A percentile compares a stretch with the other conserved stretches of the same genome.
These are phyloP conservation scores for Clonostachys chloroleuca DNA, from an alignment of 2,329 filamentous ascomycete species.

Conservation along the genomic window DNA sequence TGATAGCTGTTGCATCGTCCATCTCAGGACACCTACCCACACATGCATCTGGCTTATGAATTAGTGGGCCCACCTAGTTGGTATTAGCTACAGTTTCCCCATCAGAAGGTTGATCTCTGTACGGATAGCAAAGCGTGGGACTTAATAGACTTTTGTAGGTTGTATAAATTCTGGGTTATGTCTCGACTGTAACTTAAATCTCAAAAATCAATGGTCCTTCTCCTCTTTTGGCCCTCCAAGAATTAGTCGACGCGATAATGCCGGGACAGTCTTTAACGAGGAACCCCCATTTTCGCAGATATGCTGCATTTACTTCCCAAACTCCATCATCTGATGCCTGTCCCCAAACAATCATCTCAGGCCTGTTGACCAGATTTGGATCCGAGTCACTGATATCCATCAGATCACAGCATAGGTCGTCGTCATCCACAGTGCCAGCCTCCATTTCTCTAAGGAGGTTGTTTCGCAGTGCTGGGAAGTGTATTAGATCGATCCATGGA, in stretches of 20 bases:
- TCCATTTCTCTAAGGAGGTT: conserved; percentile 15
- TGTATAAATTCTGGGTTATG: no score
- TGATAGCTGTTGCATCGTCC: no score
- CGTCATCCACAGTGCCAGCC: conserved; percentile 10
- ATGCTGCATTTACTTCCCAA: conserved; percentile 40
- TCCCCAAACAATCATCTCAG: conserved; percentile 39
- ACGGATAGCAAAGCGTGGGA: no score
- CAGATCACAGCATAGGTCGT: neutral
- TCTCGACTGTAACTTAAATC: no score
- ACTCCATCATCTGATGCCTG: conserved; percentile 33
- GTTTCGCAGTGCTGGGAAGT: conserved; percentile 22
- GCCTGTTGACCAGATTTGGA: neutral
- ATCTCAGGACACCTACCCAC: no score
- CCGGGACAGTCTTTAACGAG: conserved; percentile 27
- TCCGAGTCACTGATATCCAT: neutral
- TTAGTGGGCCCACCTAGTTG: no score
- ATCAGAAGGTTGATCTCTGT: no score
- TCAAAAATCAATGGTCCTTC: neutral
- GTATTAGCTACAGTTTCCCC: no score
- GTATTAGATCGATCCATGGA: conserved; percentile 28
- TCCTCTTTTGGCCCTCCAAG: conserved; percentile 14
- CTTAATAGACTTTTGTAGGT: no score
- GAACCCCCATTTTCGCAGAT: conserved; percentile 36
- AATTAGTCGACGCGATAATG: conserved; percentile 24
- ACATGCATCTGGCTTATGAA: no score